Evolutionary conservation across 2,329 filamentous ascomycete species (phyloP).

Genomic region (Fusarium circinatum): DNA sequence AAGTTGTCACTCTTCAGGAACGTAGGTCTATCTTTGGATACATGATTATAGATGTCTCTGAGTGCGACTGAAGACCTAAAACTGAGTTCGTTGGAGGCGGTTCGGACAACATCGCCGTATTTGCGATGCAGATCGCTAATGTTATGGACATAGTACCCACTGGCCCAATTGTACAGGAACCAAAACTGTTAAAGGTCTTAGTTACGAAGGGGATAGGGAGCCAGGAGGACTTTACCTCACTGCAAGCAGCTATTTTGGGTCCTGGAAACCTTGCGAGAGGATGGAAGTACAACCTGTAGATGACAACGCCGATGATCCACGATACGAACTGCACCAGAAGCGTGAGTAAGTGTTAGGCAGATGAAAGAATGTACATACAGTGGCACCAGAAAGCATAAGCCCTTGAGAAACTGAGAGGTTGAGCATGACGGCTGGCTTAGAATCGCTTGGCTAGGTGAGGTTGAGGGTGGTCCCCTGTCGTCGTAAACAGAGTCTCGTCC

Average conservation of each 20-base stretch:
- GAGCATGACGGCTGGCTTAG: neutral
- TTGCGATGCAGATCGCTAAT: conserved; percentile 8
- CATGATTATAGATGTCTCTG: conserved; percentile 35
- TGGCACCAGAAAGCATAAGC: neutral
- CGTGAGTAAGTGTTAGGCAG: accelerated
- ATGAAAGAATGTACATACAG: neutral
- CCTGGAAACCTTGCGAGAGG: conserved; percentile 37
- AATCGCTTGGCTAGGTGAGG: neutral
- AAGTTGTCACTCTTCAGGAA: conserved; percentile 23
- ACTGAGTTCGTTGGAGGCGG: conserved; percentile 29
- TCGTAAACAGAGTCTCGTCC: too few relatives aligned
- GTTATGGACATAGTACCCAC: neutral
- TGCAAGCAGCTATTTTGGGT: conserved; percentile 32
- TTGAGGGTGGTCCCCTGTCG: accelerated
- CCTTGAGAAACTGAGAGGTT: neutral
- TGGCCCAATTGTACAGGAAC: neutral
- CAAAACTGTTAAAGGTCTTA: neutral
- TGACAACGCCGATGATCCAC: neutral
- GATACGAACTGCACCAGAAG: neutral
- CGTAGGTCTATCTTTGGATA: neutral
- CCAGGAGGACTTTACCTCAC: neutral
- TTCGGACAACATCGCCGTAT: conserved; percentile 36
- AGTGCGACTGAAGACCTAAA: conserved; percentile 19
- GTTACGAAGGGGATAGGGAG: accelerated
- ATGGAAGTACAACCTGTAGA: conserved; percentile 32